These are phyloP conservation scores for Phycomyces blakesleeanus DNA, from an alignment of 192 early-diverging fungal species.

Conservation along the genomic window DNA sequence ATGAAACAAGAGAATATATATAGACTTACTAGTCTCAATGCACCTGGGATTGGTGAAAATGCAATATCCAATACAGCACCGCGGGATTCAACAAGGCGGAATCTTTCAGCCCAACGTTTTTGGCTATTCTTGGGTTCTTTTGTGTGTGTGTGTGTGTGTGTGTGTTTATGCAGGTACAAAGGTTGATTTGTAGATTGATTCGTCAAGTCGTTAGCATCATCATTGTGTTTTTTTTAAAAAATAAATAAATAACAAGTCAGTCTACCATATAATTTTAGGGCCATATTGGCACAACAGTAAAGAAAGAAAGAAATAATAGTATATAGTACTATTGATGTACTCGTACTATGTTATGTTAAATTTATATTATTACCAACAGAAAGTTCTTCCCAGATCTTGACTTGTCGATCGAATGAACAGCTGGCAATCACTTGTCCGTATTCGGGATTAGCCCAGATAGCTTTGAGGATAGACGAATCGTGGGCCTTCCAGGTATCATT, in stretches of 20 bases:
- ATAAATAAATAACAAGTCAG: no score
- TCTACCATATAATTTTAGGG: no score
- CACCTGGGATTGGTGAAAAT: conserved; percentile 82
- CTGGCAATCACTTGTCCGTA: conserved; percentile 88
- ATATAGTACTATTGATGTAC: not conserved
- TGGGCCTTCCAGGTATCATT: conserved; percentile 86
- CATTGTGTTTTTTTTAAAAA: not conserved
- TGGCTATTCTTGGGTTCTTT: conserved; percentile 52
- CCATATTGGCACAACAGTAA: not conserved
- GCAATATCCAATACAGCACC: conserved; percentile 83
- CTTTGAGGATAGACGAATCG: conserved; percentile 79
- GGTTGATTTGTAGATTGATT: not conserved
- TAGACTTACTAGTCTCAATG: conserved; percentile 66
- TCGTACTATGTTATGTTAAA: no score
- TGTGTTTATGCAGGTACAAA: not conserved
- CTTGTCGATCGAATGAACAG: conserved; percentile 88
- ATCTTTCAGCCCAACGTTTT: conserved; percentile 65
- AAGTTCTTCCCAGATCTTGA: conserved; percentile 90
- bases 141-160: no score
- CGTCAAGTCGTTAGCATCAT: not conserved
- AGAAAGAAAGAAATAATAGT: no score
- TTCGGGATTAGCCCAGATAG: conserved; percentile 97
- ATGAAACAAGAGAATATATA: not conserved
- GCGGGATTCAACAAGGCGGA: conserved; percentile 59
- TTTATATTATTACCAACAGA: conserved; percentile 23